Evolutionary conservation across 179 eudicot genomes (phyloP), one percentile per base, ranked within the genome.

Genomic region (Vitellaria paradoxa): DNA sequence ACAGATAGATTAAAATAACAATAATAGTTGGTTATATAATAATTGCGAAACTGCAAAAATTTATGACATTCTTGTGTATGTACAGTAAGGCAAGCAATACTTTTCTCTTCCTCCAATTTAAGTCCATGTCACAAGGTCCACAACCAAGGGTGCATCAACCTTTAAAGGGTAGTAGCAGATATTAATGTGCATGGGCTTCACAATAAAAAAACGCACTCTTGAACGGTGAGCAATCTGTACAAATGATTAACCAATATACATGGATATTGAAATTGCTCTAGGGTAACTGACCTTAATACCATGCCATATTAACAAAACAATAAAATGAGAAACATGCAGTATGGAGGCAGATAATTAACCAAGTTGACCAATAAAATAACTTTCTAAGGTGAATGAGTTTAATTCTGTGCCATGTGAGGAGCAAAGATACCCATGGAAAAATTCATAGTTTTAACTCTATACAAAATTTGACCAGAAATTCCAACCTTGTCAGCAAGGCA

Each of bases 371-470:
- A 47, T 20, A 68, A 68, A 47, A 26, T n/a, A 49, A n/a, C 11
- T 30, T 49, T 47, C 3, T 49, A 47, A 69, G 73, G 57, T 13
- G 6, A 49, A 47, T 69, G 73, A 47, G 10, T 49, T 47, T 11
- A 49, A 17, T 68, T 49, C 61, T n/a, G 12, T 11, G n/a, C 37
- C 55, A 26, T 69, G 30, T 26, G 21, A 46, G 21, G 59, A 49
- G 37, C 21, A 69, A 21, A 69, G 30, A 49, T 69, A 18, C 59
- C 57, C 73, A 21, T 11, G 73, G 59, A 69, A 9, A 49, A 69
- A 68, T 37, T 20, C 59, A 49, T 57, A 69, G 37, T 47, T 69
- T 21, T 69, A 18, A 21, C 57, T 47, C 7, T 24, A 49, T 69
- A 21, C 40, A 69, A 6, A 20, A 65, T 30, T 50, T 50, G 5